phyloP scores from a whole-genome alignment of 441 rosid genomes.

The Mallotus repandus region DNA sequence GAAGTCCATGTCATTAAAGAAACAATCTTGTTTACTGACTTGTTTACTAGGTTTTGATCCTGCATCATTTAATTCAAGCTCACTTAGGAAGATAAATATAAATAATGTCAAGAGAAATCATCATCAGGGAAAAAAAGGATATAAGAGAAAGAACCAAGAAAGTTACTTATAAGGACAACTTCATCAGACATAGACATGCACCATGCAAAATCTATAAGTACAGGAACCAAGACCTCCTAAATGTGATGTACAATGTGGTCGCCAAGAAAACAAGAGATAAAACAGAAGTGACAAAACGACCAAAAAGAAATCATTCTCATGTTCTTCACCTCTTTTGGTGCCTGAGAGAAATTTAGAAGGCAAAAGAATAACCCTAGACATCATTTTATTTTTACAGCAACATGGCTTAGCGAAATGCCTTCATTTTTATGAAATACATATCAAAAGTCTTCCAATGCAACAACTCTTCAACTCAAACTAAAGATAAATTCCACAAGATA shows the following conservation, averaged over 20 bases:
- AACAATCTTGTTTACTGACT: conserved; percentile 29
- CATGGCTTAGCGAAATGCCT: background rate
- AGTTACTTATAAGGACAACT: background rate
- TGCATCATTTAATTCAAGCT: conserved; percentile 34
- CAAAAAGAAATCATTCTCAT: background rate
- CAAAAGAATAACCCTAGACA: background rate
- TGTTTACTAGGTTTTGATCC: conserved; percentile 42
- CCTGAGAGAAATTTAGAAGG: background rate
- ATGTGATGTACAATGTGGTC: background rate
- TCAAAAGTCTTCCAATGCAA: background rate
- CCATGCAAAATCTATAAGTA: background rate
- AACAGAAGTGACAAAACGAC: background rate
- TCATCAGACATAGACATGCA: background rate
- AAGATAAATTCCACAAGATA: conserved; percentile 7
- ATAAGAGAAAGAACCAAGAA: too few relatives aligned
- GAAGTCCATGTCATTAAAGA: conserved; percentile 57
- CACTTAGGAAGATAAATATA: background rate
- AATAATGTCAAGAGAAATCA: background rate
- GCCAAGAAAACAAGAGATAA: background rate
- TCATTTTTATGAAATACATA: background rate
- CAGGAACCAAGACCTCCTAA: background rate
- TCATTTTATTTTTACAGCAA: background rate
- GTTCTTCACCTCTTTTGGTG: background rate
- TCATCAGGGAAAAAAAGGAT: background rate
- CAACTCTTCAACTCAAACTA: background rate